Evolutionary conservation across 345 rosid genomes (phyloP), one percentile per base, ranked within the genome.

Genomic region (Arabis hirsuta): DNA sequence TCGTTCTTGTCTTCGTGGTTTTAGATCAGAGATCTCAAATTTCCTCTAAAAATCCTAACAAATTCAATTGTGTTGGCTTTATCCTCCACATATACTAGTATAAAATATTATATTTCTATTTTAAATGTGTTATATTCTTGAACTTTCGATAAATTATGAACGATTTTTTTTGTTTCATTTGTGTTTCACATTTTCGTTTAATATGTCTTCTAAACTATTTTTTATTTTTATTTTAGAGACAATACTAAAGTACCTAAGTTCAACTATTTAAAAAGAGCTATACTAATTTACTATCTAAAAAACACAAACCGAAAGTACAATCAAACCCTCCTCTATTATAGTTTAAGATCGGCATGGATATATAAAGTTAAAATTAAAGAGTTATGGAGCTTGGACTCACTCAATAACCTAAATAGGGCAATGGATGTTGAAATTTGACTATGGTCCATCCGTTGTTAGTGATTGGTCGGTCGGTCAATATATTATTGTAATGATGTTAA

Each of bases 381-480:
- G 69, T 69, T 67, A 74, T 12, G 51, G 63, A 54, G 61, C 50
- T 67, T 60, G 47, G 63, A 7, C 63, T 68, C 52, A 75, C 68
- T 75, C 68, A 13, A 39, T 51, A 24, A 67, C 65, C 10, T 61
- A 45, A 36, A 53, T 74, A 75, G 73, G 63, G 64, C 64, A 75
- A 75, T 75, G 70, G 65, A 69, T 76, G 79, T 45, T 75, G 58
- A 67, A 75, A 36, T 62, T 76, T 62, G 71, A 76, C 74, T 62
- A 69, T 41, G 43, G 72, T 76, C 80, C 80, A 71, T 56, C 72
- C 71, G 48, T 45, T 4, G 27, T 76, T 76, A 70, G 76, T 76
- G 80, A 48, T 57, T 76, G 80, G 76, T 76, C 80, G 76, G 80
- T 76, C 72, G 67, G 50, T 56, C 66, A 47, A 55, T 46, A 69